Conservation (phyloP, 805 yeast species). For the Metahyphopichia silvanorum region DNA sequence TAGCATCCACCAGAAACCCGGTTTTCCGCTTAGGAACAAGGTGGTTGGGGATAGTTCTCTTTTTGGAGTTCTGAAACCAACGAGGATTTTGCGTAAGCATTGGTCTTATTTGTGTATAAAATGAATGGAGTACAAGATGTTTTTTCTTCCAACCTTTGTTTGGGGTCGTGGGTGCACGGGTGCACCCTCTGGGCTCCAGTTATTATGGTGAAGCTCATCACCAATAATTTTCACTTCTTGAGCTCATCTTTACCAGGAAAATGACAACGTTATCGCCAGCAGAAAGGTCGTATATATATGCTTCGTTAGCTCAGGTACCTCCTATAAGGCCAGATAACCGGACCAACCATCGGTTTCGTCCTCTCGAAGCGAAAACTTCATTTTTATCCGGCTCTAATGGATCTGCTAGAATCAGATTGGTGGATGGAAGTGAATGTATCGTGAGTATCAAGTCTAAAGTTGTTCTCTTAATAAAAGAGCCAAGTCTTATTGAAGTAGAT, state of each 20-base stretch:
- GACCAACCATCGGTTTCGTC: constrained; percentile 69
- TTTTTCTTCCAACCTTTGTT: neutral
- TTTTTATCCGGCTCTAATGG: constrained; percentile 90
- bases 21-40: constrained; percentile 38
- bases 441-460: constrained; percentile 89
- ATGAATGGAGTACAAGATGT: too few relatives aligned
- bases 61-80: constrained; percentile 35
- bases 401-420: constrained; percentile 78
- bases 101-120: too few relatives aligned
- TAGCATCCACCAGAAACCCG: constrained; percentile 27
- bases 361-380: constrained; percentile 76
- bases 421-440: constrained; percentile 92
- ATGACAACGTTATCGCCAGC: constrained; percentile 72
- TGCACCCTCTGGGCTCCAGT: neutral
- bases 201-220: too few relatives aligned
- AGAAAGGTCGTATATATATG: constrained; percentile 72
- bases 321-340: constrained; percentile 87
- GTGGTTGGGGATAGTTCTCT: constrained; percentile 40
- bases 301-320: constrained; percentile 59
- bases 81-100: too few relatives aligned
- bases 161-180: neutral
- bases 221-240: neutral
- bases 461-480: constrained; percentile 38
- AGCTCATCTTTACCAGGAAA: neutral
- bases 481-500: constrained; percentile 65